Conservation (phyloP, 441 rosid genomes). For the Breynia disticha region DNA sequence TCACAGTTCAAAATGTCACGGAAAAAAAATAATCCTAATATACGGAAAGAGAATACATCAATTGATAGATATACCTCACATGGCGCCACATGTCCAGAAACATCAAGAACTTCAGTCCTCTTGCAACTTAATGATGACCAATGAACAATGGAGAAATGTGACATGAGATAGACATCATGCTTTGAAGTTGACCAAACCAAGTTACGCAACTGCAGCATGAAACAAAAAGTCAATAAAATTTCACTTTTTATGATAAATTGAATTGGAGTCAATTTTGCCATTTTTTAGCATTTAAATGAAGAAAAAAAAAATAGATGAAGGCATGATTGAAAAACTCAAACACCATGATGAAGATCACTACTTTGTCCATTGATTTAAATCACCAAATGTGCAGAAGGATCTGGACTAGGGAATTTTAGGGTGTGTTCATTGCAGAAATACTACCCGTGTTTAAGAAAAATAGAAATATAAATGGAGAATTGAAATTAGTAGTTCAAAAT, state of each 20-base stretch:
- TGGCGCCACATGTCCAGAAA: slow-evolving; percentile 88
- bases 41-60: not conserved
- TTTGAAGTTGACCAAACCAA: slow-evolving; percentile 91
- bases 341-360: too few relatives aligned
- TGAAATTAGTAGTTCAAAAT: too few relatives aligned
- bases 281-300: too few relatives aligned
- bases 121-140: slow-evolving; percentile 73
- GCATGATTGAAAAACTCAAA: too few relatives aligned
- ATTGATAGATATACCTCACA: slow-evolving; percentile 43
- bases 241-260: not conserved
- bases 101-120: slow-evolving; percentile 71
- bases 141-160: slow-evolving; percentile 65
- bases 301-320: too few relatives aligned
- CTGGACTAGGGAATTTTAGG: too few relatives aligned
- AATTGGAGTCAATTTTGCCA: too few relatives aligned
- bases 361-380: too few relatives aligned
- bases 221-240: not conserved
- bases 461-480: too few relatives aligned
- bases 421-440: too few relatives aligned
- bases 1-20: not conserved
- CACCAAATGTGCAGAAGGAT: too few relatives aligned
- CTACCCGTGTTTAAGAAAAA: too few relatives aligned
- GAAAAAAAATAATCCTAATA: slow-evolving; percentile 1
- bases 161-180: slow-evolving; percentile 87
- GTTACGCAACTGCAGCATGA: slow-evolving; percentile 69